Base-by-base conservation (phyloP, 176 grass and related monocot genomes). In the Aechmea fasciata region DNA sequence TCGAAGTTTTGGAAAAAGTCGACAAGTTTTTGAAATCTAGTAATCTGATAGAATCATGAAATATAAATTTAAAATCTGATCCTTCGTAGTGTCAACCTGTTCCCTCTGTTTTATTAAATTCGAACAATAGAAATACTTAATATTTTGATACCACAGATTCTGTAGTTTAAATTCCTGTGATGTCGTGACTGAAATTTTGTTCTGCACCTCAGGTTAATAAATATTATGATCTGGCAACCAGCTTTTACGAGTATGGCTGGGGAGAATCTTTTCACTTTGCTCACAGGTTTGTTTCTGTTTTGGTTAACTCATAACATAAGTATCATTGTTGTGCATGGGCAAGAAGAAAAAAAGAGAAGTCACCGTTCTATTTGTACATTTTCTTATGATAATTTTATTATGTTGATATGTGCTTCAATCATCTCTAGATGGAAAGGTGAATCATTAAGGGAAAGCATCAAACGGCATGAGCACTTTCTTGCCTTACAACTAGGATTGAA, bases 201-300 rank as follows among this genome's bases (percentile, higher is more conserved):
- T 15, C 61, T 68, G 28, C n/a, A 68, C 75, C 28, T 61, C 72
- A 99, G 94, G 94, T 99, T 68, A 99, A 93, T 72, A 99, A 99
- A 75, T 99, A 99, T 83, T 99, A 99, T 82, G 87, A 99, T 82
- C 94, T 99, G 66, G 82, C 84, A 11, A 99, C 94, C 74, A 99
- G 94, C 82, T 99, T 99, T 66, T 99, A 99, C 78, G 94, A 99
- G 72, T 99, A 86, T 88, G 94, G 94, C 48, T 99, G 94, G 94
- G 94, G 94, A 77, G 94, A 99, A 84, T 99, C 94, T 26, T 99
- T 99, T 83, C 94, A 99, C 77, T 99, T 99, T 84, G 94, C 90
- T 83, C 87, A 85, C 79, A 99, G 90, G 94, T 99, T 64, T 72
- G 20, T 73, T 61, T 48, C 70, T 50, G 20, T 50, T 28, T 17